Base-by-base conservation (phyloP, 2,329 filamentous ascomycete species). In the Trichoderma sp. region DNA sequence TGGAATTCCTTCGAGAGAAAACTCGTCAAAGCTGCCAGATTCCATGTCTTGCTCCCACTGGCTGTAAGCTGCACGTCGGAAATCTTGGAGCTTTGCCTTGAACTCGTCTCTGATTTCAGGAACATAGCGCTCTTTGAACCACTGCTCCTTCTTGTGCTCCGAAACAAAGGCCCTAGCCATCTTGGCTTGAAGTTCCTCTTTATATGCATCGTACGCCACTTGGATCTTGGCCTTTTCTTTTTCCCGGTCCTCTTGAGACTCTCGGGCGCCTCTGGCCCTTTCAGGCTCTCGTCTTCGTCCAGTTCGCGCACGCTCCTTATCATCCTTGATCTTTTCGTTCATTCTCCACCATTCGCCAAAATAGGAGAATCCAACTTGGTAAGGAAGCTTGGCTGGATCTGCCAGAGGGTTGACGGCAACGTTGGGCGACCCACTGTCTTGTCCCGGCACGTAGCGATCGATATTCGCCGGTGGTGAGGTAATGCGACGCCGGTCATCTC, bases 61-160 rank as follows among this genome's bases (percentile, higher is more conserved):
- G 61, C 87, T 89, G 81, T 96, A 98, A 67, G 90, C 89, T 15
- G 89, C 90, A 53, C 91, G 90, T 61, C 97, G 92, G 79, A 93
- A 94, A 61, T 94, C 92, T 80, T 92, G 92, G 68, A 98, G 84
- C 77, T 93, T 92, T 73, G 86, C 84, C 71, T 92, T 91, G 77
- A 98, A 89, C 2, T 88, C 86, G 75, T 95, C 91, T 67, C 93
- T 88, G 70, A 95, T 90, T 76, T 96, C 93, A 1, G 93, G 89
- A 34, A 97, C 91, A 77, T 99, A 99, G 79, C 94, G 91, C 82
- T 99, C 96, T 76, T 92, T 93, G 84, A 99, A 99, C 96, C 96
- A 99, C 80, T 99, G 95, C 81, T 99, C 96, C 57, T 91, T 90
- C 80, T 97, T 97, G 82, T 99, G 96, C 76, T 94, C 92, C 64